Conservation (phyloP, 495 filamentous ascomycete genomes). For the Melanomma pulvis-pyrius region DNA sequence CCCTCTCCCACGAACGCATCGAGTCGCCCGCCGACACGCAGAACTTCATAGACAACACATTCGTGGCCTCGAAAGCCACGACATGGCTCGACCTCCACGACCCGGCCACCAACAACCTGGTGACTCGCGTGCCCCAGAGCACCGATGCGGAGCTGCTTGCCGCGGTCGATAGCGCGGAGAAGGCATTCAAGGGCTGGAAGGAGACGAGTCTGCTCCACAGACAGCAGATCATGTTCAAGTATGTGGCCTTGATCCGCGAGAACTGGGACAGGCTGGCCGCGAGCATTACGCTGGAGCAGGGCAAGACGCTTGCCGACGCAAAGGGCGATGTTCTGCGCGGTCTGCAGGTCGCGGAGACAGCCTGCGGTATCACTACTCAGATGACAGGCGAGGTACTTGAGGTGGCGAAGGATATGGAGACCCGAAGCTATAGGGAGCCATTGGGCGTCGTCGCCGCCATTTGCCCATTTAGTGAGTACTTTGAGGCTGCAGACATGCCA, state of each 20-base stretch:
- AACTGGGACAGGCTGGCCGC: slow-evolving; percentile 96
- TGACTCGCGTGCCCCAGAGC: slow-evolving; percentile 96
- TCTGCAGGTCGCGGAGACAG: slow-evolving; percentile 94
- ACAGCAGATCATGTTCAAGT: slow-evolving; percentile 98
- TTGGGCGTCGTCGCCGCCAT: slow-evolving; percentile 95
- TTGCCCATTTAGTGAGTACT: slow-evolving; percentile 91
- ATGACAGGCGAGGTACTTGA: slow-evolving; percentile 93
- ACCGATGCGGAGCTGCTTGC: slow-evolving; percentile 87
- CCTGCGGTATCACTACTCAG: slow-evolving; percentile 91
- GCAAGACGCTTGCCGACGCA: slow-evolving; percentile 96
- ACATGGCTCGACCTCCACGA: slow-evolving; percentile 92
- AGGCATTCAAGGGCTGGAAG: slow-evolving; percentile 88
- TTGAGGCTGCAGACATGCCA: neutral
- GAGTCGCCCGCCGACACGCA: slow-evolving; percentile 74
- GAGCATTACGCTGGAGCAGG: slow-evolving; percentile 96
- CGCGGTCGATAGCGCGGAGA: slow-evolving; percentile 83
- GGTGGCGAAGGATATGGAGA: slow-evolving; percentile 99
- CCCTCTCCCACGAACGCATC: slow-evolving; percentile 81
- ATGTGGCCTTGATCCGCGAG: slow-evolving; percentile 82
- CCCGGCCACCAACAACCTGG: slow-evolving; percentile 95
- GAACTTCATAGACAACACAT: slow-evolving; percentile 92
- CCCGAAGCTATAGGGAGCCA: slow-evolving; percentile 86
- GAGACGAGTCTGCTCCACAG: slow-evolving; percentile 78
- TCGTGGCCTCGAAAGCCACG: slow-evolving; percentile 71
- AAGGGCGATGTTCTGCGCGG: slow-evolving; percentile 93